Percentiles rank a stretch among this genome's conserved stretches.
Evolutionary conservation across 805 yeast species (phyloP).

Genomic region (Kurtzmaniella cleridarum): DNA sequence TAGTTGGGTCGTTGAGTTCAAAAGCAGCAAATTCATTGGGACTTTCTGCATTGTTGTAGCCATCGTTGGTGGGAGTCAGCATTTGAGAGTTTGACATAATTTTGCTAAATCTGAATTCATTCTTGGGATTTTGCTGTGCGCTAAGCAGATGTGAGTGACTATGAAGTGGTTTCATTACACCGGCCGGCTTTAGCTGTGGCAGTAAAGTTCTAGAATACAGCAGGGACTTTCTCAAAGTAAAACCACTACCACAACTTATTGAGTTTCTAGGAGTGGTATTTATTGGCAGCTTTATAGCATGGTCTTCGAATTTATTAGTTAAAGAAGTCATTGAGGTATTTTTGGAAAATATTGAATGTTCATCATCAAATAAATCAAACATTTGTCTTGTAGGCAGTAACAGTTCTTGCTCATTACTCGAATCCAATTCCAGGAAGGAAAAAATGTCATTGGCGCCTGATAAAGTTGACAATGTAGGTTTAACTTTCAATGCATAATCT

Average conservation of each 20-base stretch:
- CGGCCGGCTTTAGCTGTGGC: conserved; percentile 8
- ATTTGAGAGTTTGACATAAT: not conserved
- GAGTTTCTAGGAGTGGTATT: not conserved
- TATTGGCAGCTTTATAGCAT: conserved; percentile 17
- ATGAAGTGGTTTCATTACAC: conserved; percentile 14
- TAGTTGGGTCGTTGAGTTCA: not conserved
- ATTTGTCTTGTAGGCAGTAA: conserved; percentile 3
- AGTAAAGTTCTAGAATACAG: conserved; percentile 8
- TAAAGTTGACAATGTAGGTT: no score
- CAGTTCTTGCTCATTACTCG: conserved; percentile 3
- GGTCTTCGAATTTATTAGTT: conserved; percentile 23
- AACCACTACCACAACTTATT: not conserved
- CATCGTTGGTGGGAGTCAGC: conserved; percentile 2
- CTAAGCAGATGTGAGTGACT: not conserved
- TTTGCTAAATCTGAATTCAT: conserved; percentile 1
- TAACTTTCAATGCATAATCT: no score
- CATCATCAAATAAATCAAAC: conserved; percentile 11
- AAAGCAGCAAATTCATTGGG: not conserved
- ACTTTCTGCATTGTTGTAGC: not conserved
- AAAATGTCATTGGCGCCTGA: not conserved
- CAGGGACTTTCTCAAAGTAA: not conserved
- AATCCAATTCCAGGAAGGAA: conserved; percentile 3
- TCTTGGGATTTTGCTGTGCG: not conserved
- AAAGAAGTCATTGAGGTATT: conserved; percentile 19
- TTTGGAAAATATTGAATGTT: conserved; percentile 3